Conservation (phyloP, 768 basidiomycete species). For the Daedaleopsis sinensis region DNA sequence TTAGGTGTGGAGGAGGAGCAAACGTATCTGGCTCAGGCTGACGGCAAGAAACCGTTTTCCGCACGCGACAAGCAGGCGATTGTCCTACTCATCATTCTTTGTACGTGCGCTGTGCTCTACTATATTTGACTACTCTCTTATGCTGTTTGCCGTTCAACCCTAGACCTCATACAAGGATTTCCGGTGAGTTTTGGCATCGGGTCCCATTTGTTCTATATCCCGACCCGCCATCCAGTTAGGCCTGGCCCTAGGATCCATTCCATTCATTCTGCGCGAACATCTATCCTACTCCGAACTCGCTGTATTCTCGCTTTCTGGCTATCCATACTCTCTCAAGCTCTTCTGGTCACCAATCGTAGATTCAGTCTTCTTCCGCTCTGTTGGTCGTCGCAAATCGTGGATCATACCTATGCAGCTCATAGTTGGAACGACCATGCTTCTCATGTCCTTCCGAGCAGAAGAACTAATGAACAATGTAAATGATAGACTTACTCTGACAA, state of each 20-base stretch:
- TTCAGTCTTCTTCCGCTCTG: slow-evolving; percentile 74
- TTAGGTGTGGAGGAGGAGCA: slow-evolving; percentile 42
- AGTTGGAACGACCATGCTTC: slow-evolving; percentile 83
- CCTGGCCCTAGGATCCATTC: slow-evolving; percentile 93
- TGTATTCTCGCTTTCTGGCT: slow-evolving; percentile 89
- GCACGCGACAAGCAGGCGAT: slow-evolving; percentile 83
- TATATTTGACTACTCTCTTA: neutral
- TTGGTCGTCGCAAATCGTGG: slow-evolving; percentile 98
- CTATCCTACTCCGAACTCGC: slow-evolving; percentile 97
- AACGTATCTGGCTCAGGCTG: slow-evolving; percentile 34
- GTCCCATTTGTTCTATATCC: too few relatives aligned
- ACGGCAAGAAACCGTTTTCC: slow-evolving; percentile 56
- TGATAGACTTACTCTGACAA: slow-evolving; percentile 12
- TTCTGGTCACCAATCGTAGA: slow-evolving; percentile 98
- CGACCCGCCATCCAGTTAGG: slow-evolving; percentile 56
- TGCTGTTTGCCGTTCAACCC: neutral
- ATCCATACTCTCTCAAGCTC: slow-evolving; percentile 96
- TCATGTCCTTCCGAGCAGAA: slow-evolving; percentile 74
- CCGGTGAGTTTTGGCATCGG: slow-evolving; percentile 24
- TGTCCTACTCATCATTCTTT: slow-evolving; percentile 82
- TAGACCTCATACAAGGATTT: slow-evolving; percentile 60
- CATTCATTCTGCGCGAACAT: slow-evolving; percentile 94
- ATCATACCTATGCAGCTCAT: slow-evolving; percentile 96
- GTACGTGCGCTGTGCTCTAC: slow-evolving; percentile 50
- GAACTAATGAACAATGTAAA: slow-evolving; percentile 77